Conservation (phyloP, 371 early-diverging fungal species). For the Vavraia culicis region DNA sequence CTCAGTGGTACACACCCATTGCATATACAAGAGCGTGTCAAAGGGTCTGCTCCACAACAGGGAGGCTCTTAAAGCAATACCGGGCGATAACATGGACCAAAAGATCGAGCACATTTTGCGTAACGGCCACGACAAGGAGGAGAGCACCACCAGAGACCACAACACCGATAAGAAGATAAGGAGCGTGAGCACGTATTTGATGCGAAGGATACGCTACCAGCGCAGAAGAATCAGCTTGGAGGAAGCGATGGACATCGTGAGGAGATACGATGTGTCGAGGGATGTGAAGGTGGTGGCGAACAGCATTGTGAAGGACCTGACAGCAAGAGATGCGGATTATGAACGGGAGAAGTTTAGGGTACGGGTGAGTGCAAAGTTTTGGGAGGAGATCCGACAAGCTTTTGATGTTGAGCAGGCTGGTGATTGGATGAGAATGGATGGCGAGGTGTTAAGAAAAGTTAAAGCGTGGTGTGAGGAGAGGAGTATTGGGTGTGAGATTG, state of each 20-base stretch:
- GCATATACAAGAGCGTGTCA: conserved; percentile 24
- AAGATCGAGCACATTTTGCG: too few species aligned
- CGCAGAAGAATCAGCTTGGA: conserved; percentile 13
- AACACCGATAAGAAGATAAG: conserved; percentile 3
- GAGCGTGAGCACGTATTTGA: conserved; percentile 26
- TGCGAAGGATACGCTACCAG: conserved; percentile 25
- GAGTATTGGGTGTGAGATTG: too few species aligned
- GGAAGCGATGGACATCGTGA: conserved; percentile 23
- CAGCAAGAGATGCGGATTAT: conserved; percentile 8
- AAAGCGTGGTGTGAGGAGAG: too few species aligned
- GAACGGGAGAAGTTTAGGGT: conserved; percentile 23
- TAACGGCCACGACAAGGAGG: too few species aligned
- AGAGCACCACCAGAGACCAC: background rate
- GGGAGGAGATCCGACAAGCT: background rate
- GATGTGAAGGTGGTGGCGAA: conserved; percentile 3
- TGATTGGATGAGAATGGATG: too few species aligned
- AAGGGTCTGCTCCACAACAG: conserved; percentile 23
- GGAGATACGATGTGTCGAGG: conserved; percentile 9
- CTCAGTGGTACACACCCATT: conserved; percentile 15
- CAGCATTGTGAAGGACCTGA: conserved; percentile 2
- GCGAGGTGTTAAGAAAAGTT: too few species aligned
- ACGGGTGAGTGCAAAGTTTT: conserved; percentile 3
- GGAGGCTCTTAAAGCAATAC: background rate
- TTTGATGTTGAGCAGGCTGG: background rate
- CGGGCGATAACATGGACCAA: too few species aligned